Conservation (phyloP, 2,329 filamentous ascomycete genomes). For the Meredithiella fracta region DNA sequence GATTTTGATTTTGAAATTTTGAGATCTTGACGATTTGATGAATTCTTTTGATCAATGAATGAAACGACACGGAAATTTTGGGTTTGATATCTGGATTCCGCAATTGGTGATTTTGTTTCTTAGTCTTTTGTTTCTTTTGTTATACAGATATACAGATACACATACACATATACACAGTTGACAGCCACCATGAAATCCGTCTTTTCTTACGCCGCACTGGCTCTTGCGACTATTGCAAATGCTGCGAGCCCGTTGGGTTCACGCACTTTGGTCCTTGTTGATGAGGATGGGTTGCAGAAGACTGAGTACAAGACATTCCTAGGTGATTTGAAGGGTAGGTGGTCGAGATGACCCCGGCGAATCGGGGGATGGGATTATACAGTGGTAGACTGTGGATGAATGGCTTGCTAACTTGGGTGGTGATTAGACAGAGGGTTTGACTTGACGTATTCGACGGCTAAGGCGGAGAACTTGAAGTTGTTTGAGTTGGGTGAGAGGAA, state of each 20-base stretch:
- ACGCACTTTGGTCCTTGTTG: constrained; percentile 70
- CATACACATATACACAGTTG: constrained; percentile 13
- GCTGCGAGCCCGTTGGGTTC: constrained; percentile 66
- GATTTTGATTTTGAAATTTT: too few relatives aligned
- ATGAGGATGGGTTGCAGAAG: constrained; percentile 60
- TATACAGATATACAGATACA: constrained; percentile 11
- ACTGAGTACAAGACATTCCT: constrained; percentile 69
- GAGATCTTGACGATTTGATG: too few relatives aligned
- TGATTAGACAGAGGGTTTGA: constrained; percentile 62
- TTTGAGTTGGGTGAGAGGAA: constrained; percentile 75
- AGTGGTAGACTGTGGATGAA: constrained; percentile 2
- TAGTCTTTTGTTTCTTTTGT: constrained; percentile 15
- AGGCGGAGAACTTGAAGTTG: constrained; percentile 58
- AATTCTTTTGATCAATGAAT: not conserved
- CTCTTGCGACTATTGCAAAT: constrained; percentile 49
- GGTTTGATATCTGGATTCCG: not conserved
- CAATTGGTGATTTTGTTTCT: not conserved
- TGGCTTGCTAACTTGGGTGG: constrained; percentile 13
- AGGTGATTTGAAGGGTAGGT: constrained; percentile 51
- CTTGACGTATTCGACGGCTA: constrained; percentile 67
- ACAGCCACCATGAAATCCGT: constrained; percentile 52
- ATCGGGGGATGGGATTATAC: not conserved
- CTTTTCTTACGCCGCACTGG: constrained; percentile 51
- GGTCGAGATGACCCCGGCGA: not conserved
- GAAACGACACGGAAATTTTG: not conserved